Evolutionary conservation across 2,329 filamentous ascomycete genomes (phyloP).

Genomic region (Grosmannia huntii): DNA sequence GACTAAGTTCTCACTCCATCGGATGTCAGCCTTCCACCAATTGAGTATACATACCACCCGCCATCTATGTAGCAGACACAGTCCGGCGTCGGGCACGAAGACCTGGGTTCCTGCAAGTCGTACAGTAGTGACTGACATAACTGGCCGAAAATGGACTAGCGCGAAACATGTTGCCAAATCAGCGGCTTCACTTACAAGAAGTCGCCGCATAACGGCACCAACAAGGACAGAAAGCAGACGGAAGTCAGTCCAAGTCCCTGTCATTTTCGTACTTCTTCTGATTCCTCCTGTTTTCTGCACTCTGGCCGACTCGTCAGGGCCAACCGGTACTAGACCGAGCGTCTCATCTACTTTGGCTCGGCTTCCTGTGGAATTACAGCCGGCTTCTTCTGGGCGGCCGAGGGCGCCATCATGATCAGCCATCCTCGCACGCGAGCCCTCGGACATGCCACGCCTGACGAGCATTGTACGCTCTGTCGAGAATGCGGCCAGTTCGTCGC

Average conservation of each 20-base stretch:
- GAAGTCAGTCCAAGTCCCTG: no score
- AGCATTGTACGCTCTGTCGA: neutral
- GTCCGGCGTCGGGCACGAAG: neutral
- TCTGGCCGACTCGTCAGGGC: constrained; percentile 31
- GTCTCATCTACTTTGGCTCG: constrained; percentile 30
- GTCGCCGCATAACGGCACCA: neutral
- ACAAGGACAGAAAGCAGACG: neutral
- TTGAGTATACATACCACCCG: no score
- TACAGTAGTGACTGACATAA: neutral
- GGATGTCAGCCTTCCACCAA: no score
- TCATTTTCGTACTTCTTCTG: no score
- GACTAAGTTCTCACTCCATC: neutral
- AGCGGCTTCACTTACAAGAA: neutral
- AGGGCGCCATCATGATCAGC: constrained; percentile 59
- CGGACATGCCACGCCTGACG: neutral
- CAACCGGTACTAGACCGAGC: constrained; percentile 28
- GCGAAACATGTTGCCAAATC: neutral
- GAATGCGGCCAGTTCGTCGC: neutral
- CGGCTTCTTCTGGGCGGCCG: constrained; percentile 43
- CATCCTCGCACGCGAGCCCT: constrained; percentile 29
- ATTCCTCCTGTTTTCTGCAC: no score
- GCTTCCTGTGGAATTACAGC: constrained; percentile 27
- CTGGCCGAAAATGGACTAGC: neutral
- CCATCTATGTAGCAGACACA: neutral
- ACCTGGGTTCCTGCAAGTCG: neutral